Evolutionary conservation across 306 rosid genomes (phyloP), one percentile per base, ranked within the genome.

Genomic region (Rubus idaeus): DNA sequence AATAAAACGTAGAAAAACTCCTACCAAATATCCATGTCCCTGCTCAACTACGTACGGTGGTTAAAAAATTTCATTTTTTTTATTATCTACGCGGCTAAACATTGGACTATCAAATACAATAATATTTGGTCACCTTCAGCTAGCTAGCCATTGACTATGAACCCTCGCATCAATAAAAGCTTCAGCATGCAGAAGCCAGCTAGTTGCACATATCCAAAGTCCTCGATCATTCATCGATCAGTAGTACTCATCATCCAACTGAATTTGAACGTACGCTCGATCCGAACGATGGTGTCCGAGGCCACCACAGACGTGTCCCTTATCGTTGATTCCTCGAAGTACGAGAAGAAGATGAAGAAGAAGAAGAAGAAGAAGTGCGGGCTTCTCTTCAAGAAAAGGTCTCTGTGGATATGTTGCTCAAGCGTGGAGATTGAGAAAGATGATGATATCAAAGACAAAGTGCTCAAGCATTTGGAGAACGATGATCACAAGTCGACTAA

Each of bases 321-420:
- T 39, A 26, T 26, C 23, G 17, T 60, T 17, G 65, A 63, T 20
- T 60, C 52, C 10, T 7, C 69, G 9, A 63, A 41, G 11, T 30
- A 17, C 9, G 51, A 12, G 53, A 49, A 74, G 18, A 49, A 49
- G 53, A 49, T 3, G 53, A 49, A 0, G 62, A 71, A 17, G 30
- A 63, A 70, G 30, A 63, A 70, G 66, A 76, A 61, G 55, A 81
- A 8, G 37, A 58, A 58, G 16, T 58, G 68, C 45, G 20, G 68
- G 45, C 12, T 37, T 5, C 14, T 35, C 21, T 63, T 8, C 20
- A 78, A 26, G 46, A 69, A 47, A 18, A 47, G 13, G 50, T 73
- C 5, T 63, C 10, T 58, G 16, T 58, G 83, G 74, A n/a, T 86
- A 64, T 86, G 83, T 17, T 82, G 55, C 64, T 82, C 86, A 78